These are phyloP conservation scores for Coemansia sp. DNA, from an alignment of 192 early-diverging fungal genomes.

Conservation along the genomic window DNA sequence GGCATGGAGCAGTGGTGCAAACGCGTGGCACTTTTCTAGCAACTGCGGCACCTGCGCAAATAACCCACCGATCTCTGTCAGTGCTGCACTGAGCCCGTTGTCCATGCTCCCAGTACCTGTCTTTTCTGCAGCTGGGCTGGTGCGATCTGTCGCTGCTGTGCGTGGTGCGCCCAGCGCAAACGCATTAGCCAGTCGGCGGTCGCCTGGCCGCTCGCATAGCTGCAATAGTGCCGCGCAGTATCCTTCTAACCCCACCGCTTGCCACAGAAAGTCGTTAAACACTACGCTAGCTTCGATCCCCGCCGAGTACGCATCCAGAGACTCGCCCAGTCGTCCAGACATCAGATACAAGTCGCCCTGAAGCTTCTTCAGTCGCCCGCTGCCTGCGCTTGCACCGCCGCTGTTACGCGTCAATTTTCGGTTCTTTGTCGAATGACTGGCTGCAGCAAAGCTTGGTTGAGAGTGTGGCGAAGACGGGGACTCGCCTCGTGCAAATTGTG, in stretches of 20 bases:
- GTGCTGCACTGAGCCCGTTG: slow-evolving; percentile 2
- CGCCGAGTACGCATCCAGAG: slow-evolving; percentile 39
- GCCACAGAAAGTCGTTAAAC: slow-evolving; percentile 48
- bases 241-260: slow-evolving; percentile 50
- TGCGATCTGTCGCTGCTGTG: background rate
- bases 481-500: slow-evolving; percentile 6
- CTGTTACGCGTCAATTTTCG: slow-evolving; percentile 3
- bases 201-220: slow-evolving; percentile 28
- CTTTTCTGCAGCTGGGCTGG: background rate
- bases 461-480: background rate
- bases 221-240: slow-evolving; percentile 49
- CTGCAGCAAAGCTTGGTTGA: background rate
- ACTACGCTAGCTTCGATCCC: slow-evolving; percentile 29
- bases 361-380: slow-evolving; percentile 49
- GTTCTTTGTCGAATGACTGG: slow-evolving; percentile 5
- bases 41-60: slow-evolving; percentile 42
- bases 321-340: slow-evolving; percentile 43
- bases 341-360: slow-evolving; percentile 50
- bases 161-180: slow-evolving; percentile 6
- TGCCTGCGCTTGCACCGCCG: slow-evolving; percentile 7
- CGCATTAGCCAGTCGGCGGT: slow-evolving; percentile 17
- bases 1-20: slow-evolving; percentile 43
- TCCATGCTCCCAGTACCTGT: background rate
- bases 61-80: slow-evolving; percentile 7
- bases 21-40: slow-evolving; percentile 38